A percentile compares a stretch with the other conserved stretches of the same genome.
phyloP scores from a whole-genome alignment of 441 rosid genomes.

The Omphalea diandra region DNA sequence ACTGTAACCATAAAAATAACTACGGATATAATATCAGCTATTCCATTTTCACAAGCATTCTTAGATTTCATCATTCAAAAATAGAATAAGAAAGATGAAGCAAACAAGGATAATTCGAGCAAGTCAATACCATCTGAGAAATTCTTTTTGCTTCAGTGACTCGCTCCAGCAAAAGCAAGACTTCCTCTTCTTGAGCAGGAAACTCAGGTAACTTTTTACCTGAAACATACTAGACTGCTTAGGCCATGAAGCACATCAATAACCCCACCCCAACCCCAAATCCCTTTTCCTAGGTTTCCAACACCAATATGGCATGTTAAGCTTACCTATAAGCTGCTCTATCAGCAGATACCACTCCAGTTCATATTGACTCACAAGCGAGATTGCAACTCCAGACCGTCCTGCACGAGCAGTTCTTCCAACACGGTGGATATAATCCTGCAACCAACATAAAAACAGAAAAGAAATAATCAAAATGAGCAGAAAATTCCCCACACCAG shows the following conservation, averaged over 20 bases:
- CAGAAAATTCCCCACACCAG: background rate
- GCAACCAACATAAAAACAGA: conserved; percentile 20
- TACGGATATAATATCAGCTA: background rate
- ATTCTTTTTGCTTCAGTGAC: conserved; percentile 78
- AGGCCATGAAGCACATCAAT: background rate
- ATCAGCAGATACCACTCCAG: conserved; percentile 93
- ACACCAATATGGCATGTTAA: background rate
- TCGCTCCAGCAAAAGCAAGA: conserved; percentile 63
- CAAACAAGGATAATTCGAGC: background rate
- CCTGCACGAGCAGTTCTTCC: conserved; percentile 99
- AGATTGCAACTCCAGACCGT: conserved; percentile 88
- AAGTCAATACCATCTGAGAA: conserved; percentile 50
- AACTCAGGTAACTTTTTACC: conserved; percentile 70
- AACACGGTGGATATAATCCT: conserved; percentile 98
- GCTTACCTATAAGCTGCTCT: conserved; percentile 83
- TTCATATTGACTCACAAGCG: conserved; percentile 91
- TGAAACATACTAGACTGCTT: conserved; percentile 29
- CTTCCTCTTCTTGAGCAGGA: conserved; percentile 81
- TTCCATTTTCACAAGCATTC: background rate
- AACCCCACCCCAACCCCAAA: background rate
- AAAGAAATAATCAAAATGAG: background rate
- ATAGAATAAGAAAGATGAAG: background rate
- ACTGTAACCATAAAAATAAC: background rate
- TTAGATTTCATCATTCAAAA: no score
- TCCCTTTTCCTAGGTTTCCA: background rate